A percentile compares a stretch with the other conserved stretches of the same genome.
phyloP scores from a whole-genome alignment of 2,329 filamentous ascomycete genomes.

The Exophiala sideris region DNA sequence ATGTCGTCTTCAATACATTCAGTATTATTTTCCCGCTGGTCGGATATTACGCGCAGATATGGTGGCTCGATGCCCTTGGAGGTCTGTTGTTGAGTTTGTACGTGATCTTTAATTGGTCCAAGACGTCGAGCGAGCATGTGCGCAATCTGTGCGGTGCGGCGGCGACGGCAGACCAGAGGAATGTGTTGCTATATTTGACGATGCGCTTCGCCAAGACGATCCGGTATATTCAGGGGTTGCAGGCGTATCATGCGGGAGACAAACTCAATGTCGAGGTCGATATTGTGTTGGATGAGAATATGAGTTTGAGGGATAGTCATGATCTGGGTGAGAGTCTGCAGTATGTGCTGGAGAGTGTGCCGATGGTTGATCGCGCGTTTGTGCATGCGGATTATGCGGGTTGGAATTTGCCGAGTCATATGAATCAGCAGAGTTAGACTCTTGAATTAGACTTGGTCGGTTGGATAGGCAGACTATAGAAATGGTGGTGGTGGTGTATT shows the following conservation, averaged over 20 bases:
- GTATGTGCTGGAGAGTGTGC: constrained; percentile 80
- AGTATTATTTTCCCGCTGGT: constrained; percentile 83
- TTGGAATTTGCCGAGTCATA: constrained; percentile 44
- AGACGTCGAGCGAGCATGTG: constrained; percentile 72
- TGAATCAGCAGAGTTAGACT: constrained; percentile 29
- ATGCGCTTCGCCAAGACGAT: constrained; percentile 92
- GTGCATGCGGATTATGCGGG: constrained; percentile 50
- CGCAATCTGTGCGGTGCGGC: constrained; percentile 76
- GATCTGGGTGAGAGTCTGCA: constrained; percentile 75
- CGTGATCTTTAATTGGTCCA: constrained; percentile 76
- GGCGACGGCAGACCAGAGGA: constrained; percentile 75
- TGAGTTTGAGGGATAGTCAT: constrained; percentile 73
- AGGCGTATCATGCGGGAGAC: constrained; percentile 81
- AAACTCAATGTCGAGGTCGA: constrained; percentile 82
- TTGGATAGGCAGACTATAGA: neutral
- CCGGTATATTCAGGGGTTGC: constrained; percentile 76
- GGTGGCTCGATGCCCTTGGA: constrained; percentile 80
- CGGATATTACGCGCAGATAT: constrained; percentile 70
- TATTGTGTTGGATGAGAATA: constrained; percentile 74
- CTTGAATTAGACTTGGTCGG: neutral
- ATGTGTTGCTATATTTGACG: constrained; percentile 81
- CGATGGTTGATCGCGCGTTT: constrained; percentile 70
- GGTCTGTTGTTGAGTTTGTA: constrained; percentile 73
- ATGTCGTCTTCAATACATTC: constrained; percentile 87
- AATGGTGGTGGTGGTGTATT: neutral